Percentiles rank a stretch among this genome's conserved stretches.
phyloP scores from a whole-genome alignment of 768 basidiomycete genomes.

The Tricholomella constricta region DNA sequence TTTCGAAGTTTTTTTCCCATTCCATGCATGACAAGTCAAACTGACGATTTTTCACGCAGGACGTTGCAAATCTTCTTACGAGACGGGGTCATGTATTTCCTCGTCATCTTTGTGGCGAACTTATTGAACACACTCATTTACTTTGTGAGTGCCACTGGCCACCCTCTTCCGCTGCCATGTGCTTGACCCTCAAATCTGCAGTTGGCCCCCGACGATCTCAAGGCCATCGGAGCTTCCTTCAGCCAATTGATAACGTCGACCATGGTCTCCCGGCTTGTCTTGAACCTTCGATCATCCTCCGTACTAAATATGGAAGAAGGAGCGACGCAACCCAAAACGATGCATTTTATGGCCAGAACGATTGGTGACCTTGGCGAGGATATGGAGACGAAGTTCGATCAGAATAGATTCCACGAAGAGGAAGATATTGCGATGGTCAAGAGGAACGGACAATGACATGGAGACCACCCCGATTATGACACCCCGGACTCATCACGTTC shows the following conservation, averaged over 20 bases:
- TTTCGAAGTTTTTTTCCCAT: not conserved
- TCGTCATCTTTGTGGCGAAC: conserved; percentile 28
- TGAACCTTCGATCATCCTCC: conserved; percentile 27
- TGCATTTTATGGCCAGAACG: too few species aligned
- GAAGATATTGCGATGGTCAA: too few species aligned
- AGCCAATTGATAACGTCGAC: conserved; percentile 29
- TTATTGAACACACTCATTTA: conserved; percentile 27
- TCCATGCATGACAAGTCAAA: too few species aligned
- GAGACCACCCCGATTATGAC: too few species aligned
- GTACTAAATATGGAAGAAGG: not conserved
- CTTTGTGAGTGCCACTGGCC: conserved; percentile 19
- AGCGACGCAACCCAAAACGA: not conserved
- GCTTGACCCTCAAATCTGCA: not conserved
- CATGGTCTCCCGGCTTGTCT: conserved; percentile 32
- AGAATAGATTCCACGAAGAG: too few species aligned
- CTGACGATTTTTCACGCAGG: conserved; percentile 2
- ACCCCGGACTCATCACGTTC: too few species aligned
- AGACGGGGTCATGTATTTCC: conserved; percentile 30
- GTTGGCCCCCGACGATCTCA: conserved; percentile 25
- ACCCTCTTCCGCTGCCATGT: not conserved
- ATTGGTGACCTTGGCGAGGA: too few species aligned
- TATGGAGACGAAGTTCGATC: too few species aligned
- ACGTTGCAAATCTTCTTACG: conserved; percentile 26
- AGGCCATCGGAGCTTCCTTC: conserved; percentile 33
- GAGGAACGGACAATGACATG: too few species aligned